Base-by-base conservation (phyloP, 2,329 filamentous ascomycete species). In the Claviceps sp. region DNA sequence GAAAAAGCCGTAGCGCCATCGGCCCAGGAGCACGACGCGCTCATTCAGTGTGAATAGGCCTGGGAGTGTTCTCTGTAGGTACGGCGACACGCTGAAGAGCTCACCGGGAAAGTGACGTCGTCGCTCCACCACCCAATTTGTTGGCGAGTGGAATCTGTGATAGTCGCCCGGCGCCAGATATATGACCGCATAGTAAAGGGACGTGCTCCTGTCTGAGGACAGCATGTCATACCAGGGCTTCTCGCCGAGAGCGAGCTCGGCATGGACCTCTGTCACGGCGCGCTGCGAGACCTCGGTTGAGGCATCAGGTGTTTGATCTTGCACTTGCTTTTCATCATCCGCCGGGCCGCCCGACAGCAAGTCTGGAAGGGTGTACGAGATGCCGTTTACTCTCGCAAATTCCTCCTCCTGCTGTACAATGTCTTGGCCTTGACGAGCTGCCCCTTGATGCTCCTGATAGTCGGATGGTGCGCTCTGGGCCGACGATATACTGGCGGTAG, bases 1-100 rank as follows among this genome's bases (percentile, higher is more conserved):
- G 75, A 98, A 98, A 78, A 98, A 97, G 18, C 93, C 93, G 79
- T 89, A 94, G 52, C 90, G 85, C 93, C 93, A 98, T 54, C 89
- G 80, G 18, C 93, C 93, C 1, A 98, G 77, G 0, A 98, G 79
- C 1, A 95, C 93, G 24, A 98, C 89, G 51, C 93, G 84, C 71
- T 98, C 93, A 68, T 98, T 98, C 20, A 98, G 76, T 0, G 91
- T 96, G 72, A 98, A 98, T 1, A 98, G 80, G 2, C 91, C 91
- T 0, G 93, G 93, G 0, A 98, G 76, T 0, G 87, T 95, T 58
- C 88, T 85, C 66, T 96, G 90, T 13, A 98, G 78, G 68, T 96
- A 98, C 0, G 93, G 93, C 0, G 89, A 95, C 4, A 98, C 93
- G 51, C 85, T 91, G 74, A 87, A 98, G 8, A 98, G 77, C 68